Base-by-base conservation (phyloP, 2,329 filamentous ascomycete species). In the Akanthomyces lecanii region DNA sequence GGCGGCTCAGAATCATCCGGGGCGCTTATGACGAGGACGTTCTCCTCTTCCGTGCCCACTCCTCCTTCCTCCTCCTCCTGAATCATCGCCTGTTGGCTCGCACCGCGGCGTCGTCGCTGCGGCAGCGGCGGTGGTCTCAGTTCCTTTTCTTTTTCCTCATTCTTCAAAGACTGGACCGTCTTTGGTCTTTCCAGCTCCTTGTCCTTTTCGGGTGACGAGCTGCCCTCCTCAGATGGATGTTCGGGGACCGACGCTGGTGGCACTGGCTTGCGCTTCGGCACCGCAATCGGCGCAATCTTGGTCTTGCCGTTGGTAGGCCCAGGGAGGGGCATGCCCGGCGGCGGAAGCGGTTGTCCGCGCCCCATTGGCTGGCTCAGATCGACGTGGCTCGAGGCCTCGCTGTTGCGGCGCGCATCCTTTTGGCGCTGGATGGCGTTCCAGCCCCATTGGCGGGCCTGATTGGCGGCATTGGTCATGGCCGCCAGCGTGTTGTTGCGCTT, bases 271-370 rank as follows among this genome's bases (percentile, higher is more conserved):
- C 89, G 81, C 71, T 85, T 88, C 3, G 87, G 84, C 1, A 87
- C 79, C 33, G 79, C 79, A 64, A 80, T 83, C 18, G 82, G 78
- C 54, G 81, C 83, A 51, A 83, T 82, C 70, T 84, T 85, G 7
- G 84, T 82, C 63, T 79, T 83, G 61, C 81, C 84, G 42, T 87
- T 85, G 1, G 88, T 89, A 48, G 81, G 85, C 2, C 74, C 71
- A 5, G 92, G 92, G 1, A 96, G 80, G 4, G 92, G 92, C 51
- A 84, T 87, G 2, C 92, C 92, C 2, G 89, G 90, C 10, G 92
- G 91, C 53, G 91, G 92, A 21, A 96, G 78, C 1, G 92, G 92
- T 68, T 89, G 88, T 0, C 92, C 92, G 45, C 92, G 84, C 1
- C 92, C 92, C 79, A 96, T 92, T 2, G 92, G 92, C 68, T 91